Conservation (phyloP, 2,329 filamentous ascomycete species). For the Paraphoma sp. region DNA sequence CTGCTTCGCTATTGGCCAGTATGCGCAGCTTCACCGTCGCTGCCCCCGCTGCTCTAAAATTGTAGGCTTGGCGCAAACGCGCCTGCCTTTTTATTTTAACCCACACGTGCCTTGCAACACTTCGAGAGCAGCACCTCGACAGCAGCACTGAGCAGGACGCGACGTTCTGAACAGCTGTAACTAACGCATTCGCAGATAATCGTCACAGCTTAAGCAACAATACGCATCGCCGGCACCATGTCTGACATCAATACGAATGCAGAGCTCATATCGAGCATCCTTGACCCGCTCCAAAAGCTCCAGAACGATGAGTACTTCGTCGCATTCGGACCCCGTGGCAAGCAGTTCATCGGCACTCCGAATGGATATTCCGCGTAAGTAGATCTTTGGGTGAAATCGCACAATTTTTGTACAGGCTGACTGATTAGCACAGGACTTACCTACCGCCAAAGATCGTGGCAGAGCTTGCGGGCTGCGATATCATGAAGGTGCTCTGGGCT, state of each 20-base stretch:
- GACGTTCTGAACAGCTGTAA: background rate
- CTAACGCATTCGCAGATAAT: background rate
- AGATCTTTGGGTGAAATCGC: background rate
- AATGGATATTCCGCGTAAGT: slow-evolving; percentile 37
- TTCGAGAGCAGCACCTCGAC: background rate
- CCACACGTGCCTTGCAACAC: background rate
- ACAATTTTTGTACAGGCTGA: slow-evolving; percentile 4
- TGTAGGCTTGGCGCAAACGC: slow-evolving; percentile 20
- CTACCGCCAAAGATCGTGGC: slow-evolving; percentile 21
- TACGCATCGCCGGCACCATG: slow-evolving; percentile 4
- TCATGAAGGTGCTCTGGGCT: slow-evolving; percentile 31
- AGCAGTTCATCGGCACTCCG: slow-evolving; percentile 33
- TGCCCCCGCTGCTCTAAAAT: background rate
- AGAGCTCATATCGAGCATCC: slow-evolving; percentile 7
- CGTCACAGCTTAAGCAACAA: background rate
- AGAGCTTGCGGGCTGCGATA: slow-evolving; percentile 4
- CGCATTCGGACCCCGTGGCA: slow-evolving; percentile 28
- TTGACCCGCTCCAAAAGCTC: slow-evolving; percentile 21
- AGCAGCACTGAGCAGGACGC: background rate
- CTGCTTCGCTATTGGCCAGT: too few species aligned
- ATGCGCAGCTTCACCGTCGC: background rate
- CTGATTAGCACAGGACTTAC: slow-evolving; percentile 15
- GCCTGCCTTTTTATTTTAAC: slow-evolving; percentile 3
- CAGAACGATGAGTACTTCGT: slow-evolving; percentile 32
- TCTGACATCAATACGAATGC: slow-evolving; percentile 2